These are phyloP conservation scores for Boletus pseudopeckii DNA, from an alignment of 768 basidiomycete species.

Conservation along the genomic window DNA sequence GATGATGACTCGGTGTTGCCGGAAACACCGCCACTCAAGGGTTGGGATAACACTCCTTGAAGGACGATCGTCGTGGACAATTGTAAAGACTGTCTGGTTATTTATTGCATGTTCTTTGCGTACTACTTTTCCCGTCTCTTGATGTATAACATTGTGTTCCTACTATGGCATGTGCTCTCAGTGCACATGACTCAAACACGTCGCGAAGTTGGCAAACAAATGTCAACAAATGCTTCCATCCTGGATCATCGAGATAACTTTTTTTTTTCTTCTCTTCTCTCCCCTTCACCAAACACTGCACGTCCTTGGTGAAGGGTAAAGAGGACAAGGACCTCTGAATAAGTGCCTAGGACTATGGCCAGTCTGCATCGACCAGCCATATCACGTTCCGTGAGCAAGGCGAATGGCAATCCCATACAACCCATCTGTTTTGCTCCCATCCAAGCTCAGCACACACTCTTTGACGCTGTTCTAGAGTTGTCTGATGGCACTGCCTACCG, in stretches of 20 bases:
- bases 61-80: neutral
- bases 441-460: slow-evolving; percentile 18
- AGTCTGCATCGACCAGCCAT: slow-evolving; percentile 40
- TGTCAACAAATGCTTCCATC: slow-evolving; percentile 19
- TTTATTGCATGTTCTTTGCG: neutral
- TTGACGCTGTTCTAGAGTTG: slow-evolving; percentile 81
- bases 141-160: no score
- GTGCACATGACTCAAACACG: slow-evolving; percentile 1
- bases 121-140: neutral
- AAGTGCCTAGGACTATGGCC: slow-evolving; percentile 12
- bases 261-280: slow-evolving; percentile 37
- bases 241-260: slow-evolving; percentile 1
- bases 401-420: slow-evolving; percentile 33
- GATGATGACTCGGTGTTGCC: slow-evolving; percentile 3
- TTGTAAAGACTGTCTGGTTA: neutral
- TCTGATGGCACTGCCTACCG: slow-evolving; percentile 84
- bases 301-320: slow-evolving; percentile 45
- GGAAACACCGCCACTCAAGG: slow-evolving; percentile 2
- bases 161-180: no score
- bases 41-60: neutral
- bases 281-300: slow-evolving; percentile 46
- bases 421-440: slow-evolving; percentile 35
- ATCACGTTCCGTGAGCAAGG: slow-evolving; percentile 41
- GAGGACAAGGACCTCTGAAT: slow-evolving; percentile 34
- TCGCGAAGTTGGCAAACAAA: slow-evolving; percentile 17